A percentile compares a stretch with the other conserved stretches of the same genome.
Evolutionary conservation across 805 yeast species (phyloP).

Genomic region (Saturnispora hagleri): DNA sequence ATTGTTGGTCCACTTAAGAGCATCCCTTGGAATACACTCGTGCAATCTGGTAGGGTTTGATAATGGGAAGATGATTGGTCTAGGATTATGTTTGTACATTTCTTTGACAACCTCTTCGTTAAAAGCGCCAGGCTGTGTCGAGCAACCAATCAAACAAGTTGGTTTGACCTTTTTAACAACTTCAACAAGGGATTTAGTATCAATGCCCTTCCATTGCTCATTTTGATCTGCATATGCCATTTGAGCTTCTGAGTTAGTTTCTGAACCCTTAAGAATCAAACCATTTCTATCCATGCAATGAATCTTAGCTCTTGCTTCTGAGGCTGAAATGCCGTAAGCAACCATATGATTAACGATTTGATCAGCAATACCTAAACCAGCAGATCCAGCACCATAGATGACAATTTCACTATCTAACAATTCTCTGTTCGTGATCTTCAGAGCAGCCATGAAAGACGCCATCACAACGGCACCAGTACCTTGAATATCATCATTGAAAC

Average conservation of each 20-base stretch:
- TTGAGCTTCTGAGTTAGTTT: slow-evolving; percentile 48
- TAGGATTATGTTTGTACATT: slow-evolving; percentile 78
- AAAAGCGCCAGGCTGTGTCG: slow-evolving; percentile 93
- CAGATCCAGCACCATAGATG: slow-evolving; percentile 94
- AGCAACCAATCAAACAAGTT: slow-evolving; percentile 87
- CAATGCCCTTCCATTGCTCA: slow-evolving; percentile 61
- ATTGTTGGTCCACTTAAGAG: slow-evolving; percentile 86
- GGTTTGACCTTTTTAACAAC: slow-evolving; percentile 71
- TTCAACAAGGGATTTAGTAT: slow-evolving; percentile 59
- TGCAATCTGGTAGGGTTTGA: slow-evolving; percentile 93
- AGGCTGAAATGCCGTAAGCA: slow-evolving; percentile 61
- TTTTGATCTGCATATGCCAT: slow-evolving; percentile 69
- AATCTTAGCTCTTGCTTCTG: slow-evolving; percentile 66
- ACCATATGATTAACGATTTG: slow-evolving; percentile 86
- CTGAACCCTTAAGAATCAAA: slow-evolving; percentile 54
- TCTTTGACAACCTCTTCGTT: slow-evolving; percentile 76
- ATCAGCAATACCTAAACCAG: slow-evolving; percentile 94
- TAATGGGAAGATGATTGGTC: slow-evolving; percentile 92
- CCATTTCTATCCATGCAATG: slow-evolving; percentile 83
- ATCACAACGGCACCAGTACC: slow-evolving; percentile 98
- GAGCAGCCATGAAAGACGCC: slow-evolving; percentile 89
- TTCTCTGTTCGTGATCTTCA: slow-evolving; percentile 60
- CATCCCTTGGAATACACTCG: slow-evolving; percentile 88
- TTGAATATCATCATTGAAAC: slow-evolving; percentile 96
- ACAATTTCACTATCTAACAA: slow-evolving; percentile 58